Evolutionary conservation across 1,139 yeast species (phyloP).

Genomic region (Blastobotrys persicus): DNA sequence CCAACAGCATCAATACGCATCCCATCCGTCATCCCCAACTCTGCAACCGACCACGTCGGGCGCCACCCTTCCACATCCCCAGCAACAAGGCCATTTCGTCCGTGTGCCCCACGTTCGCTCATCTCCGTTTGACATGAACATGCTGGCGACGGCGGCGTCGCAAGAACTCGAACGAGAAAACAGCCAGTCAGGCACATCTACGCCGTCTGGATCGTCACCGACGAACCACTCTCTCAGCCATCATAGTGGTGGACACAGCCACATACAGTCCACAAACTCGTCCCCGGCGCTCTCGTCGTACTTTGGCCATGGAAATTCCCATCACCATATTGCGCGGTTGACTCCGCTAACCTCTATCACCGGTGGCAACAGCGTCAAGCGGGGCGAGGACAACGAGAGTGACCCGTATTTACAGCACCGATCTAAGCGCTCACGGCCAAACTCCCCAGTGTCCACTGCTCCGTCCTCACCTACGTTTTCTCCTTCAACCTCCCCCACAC

Average conservation of each 20-base stretch:
- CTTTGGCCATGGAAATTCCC: constrained; percentile 41
- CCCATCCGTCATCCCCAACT: constrained; percentile 25
- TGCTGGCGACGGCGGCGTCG: constrained; percentile 78
- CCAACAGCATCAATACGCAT: constrained; percentile 21
- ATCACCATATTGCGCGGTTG: constrained; percentile 49
- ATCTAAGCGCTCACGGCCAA: constrained; percentile 70
- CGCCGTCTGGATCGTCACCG: constrained; percentile 17
- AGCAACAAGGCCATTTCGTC: constrained; percentile 20
- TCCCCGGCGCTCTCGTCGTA: constrained; percentile 65
- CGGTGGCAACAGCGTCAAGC: constrained; percentile 20
- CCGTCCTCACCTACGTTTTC: constrained; percentile 51
- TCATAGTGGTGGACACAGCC: constrained; percentile 6
- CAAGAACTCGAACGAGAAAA: constrained; percentile 62
- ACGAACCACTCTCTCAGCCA: constrained; percentile 11
- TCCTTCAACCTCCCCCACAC: constrained; percentile 45
- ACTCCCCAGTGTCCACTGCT: constrained; percentile 70
- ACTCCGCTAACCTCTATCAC: constrained; percentile 47
- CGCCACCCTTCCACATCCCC: constrained; percentile 2
- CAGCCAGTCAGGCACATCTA: constrained; percentile 8
- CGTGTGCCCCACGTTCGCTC: constrained; percentile 29
- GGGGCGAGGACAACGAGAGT: constrained; percentile 41
- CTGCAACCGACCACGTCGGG: constrained; percentile 16
- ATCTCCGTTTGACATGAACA: constrained; percentile 61
- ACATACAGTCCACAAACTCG: constrained; percentile 53
- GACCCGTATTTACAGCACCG: constrained; percentile 50